phyloP scores from a whole-genome alignment of 345 rosid species.

The Populus simonii region DNA sequence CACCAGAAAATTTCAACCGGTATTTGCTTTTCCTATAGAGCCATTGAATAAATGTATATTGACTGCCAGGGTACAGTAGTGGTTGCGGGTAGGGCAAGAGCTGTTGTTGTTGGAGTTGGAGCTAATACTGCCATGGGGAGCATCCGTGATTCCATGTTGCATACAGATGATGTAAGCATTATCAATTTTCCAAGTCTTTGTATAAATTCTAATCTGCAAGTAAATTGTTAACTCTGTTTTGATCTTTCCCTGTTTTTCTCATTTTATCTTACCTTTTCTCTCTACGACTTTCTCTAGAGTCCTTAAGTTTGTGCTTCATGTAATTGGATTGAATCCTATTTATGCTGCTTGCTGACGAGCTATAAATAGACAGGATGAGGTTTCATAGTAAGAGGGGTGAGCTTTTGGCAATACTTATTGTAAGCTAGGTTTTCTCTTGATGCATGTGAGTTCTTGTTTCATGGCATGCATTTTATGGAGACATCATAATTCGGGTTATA shows the following conservation, averaged over 20 bases:
- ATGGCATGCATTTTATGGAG: background rate
- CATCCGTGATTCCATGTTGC: slow-evolving; percentile 96
- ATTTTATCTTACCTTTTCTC: slow-evolving; percentile 3
- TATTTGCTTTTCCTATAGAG: background rate
- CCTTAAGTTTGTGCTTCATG: slow-evolving; percentile 3
- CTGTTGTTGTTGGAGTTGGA: slow-evolving; percentile 91
- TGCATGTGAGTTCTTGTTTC: background rate
- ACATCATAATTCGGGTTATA: background rate
- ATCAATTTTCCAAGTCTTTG: slow-evolving; percentile 6
- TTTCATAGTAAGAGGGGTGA: background rate
- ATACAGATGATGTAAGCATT: slow-evolving; percentile 74
- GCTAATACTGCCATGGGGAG: slow-evolving; percentile 98
- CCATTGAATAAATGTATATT: slow-evolving; percentile 15
- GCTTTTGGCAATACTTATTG: background rate
- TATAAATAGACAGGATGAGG: background rate
- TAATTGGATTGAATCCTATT: background rate
- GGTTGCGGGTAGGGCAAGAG: slow-evolving; percentile 92
- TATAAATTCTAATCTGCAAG: background rate
- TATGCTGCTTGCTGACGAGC: background rate
- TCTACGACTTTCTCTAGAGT: background rate
- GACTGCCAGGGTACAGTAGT: slow-evolving; percentile 89
- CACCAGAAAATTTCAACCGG: background rate
- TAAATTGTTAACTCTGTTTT: background rate
- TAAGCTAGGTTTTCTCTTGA: background rate
- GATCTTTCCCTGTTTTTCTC: background rate